A percentile compares a stretch with the other conserved stretches of the same genome.
These are phyloP conservation scores for Lachnellula suecica DNA, from an alignment of 2,329 filamentous ascomycete genomes.

Conservation along the genomic window DNA sequence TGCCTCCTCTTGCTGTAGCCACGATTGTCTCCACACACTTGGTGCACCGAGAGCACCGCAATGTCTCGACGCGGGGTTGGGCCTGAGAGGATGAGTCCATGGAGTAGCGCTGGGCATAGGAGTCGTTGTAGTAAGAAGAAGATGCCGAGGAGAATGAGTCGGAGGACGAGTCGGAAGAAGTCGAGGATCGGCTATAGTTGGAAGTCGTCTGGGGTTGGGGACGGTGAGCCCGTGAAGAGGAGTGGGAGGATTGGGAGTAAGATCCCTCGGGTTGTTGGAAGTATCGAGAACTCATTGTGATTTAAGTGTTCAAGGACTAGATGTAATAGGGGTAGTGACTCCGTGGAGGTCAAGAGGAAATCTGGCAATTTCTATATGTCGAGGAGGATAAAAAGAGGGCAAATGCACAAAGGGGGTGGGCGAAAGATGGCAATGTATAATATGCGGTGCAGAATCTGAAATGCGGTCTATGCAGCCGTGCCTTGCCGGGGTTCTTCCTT, in stretches of 20 bases:
- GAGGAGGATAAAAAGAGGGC: too few relatives aligned
- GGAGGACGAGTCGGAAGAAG: slow-evolving; percentile 21
- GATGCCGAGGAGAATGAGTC: slow-evolving; percentile 17
- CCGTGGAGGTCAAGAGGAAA: neutral
- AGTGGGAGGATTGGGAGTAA: slow-evolving; percentile 1
- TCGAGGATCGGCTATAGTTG: slow-evolving; percentile 13
- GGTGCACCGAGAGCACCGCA: slow-evolving; percentile 63
- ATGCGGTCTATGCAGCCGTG: neutral
- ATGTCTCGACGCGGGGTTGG: slow-evolving; percentile 48
- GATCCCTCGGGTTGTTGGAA: neutral
- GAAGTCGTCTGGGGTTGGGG: slow-evolving; percentile 11
- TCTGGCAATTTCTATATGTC: too few relatives aligned
- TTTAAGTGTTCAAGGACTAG: neutral
- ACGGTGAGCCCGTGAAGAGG: slow-evolving; percentile 6
- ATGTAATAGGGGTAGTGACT: neutral
- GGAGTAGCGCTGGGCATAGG: slow-evolving; percentile 9
- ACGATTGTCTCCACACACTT: slow-evolving; percentile 59
- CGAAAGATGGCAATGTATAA: too few relatives aligned
- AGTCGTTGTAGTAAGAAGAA: slow-evolving; percentile 13
- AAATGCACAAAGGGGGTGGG: too few relatives aligned
- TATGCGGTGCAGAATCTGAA: too few relatives aligned
- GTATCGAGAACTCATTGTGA: neutral
- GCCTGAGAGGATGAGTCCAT: slow-evolving; percentile 13
- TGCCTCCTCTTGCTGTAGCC: slow-evolving; percentile 4
- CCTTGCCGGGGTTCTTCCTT: too few relatives aligned